phyloP scores from a whole-genome alignment of 768 basidiomycete species.

The Auricularia sp. region DNA sequence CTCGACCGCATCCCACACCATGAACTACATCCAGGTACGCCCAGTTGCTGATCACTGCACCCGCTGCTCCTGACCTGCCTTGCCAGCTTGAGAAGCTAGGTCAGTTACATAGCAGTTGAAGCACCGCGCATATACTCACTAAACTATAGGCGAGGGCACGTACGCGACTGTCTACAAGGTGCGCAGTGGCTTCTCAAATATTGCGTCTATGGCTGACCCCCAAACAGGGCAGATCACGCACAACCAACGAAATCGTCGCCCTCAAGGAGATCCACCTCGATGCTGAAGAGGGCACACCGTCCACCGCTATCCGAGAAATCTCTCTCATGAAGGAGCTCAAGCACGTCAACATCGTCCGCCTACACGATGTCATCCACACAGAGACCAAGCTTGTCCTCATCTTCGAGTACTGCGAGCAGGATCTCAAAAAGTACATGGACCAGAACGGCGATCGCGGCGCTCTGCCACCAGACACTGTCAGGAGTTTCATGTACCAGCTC shows the following conservation, averaged over 20 bases:
- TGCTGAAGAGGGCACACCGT: conserved; percentile 96
- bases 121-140: no score
- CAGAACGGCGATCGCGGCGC: no score
- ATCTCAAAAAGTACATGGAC: conserved; percentile 96
- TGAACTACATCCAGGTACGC: no score
- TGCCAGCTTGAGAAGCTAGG: no score
- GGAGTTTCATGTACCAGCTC: conserved; percentile 97
- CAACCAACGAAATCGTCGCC: conserved; percentile 76
- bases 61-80: no score
- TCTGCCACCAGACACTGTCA: no score
- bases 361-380: conserved; percentile 92
- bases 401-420: conserved; percentile 94
- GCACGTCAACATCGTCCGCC: conserved; percentile 90
- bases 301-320: conserved; percentile 96
- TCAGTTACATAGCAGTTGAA: no score
- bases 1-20: no score
- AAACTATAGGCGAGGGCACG: conserved; percentile 78
- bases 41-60: no score
- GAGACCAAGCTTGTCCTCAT: conserved; percentile 97
- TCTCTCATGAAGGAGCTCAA: conserved; percentile 93
- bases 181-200: conserved; percentile 65
- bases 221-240: no score
- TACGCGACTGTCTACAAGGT: conserved; percentile 99
- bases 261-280: conserved; percentile 98
- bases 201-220: no score